Conservation (phyloP, 164 flowering plant species). For the Tetracentron sinense region DNA sequence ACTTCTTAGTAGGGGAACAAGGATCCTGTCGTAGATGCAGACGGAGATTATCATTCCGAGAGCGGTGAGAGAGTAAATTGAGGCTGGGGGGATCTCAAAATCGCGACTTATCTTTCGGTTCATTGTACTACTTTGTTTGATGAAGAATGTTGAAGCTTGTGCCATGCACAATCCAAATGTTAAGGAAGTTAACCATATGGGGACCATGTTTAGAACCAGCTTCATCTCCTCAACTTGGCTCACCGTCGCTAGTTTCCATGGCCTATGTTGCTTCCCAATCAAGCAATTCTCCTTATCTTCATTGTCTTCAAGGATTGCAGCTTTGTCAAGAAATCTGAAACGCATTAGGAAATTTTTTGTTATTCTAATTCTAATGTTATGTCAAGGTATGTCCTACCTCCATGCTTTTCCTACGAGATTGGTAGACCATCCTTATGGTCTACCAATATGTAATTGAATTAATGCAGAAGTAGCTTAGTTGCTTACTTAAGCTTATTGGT, state of each 20-base stretch:
- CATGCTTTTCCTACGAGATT: too few relatives aligned
- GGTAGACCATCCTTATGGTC: too few relatives aligned
- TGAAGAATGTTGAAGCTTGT: conserved; percentile 66
- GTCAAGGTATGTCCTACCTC: too few relatives aligned
- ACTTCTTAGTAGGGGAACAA: conserved; percentile 49
- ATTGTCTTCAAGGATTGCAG: conserved; percentile 54
- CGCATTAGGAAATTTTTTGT: not conserved
- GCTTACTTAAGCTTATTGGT: conserved; percentile 67
- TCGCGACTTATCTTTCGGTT: conserved; percentile 30
- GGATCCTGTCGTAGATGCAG: conserved; percentile 46
- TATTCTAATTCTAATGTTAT: too few relatives aligned
- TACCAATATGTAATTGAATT: too few relatives aligned
- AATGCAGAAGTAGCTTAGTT: too few relatives aligned
- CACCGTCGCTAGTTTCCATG: conserved; percentile 67
- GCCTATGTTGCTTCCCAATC: conserved; percentile 24
- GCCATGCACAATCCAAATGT: conserved; percentile 54
- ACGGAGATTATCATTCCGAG: conserved; percentile 43
- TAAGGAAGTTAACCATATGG: conserved; percentile 59
- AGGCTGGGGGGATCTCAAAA: conserved; percentile 63
- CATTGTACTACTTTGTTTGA: conserved; percentile 61
- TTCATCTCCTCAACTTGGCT: conserved; percentile 71
- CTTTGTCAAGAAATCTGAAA: conserved; percentile 82
- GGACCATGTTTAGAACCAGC: conserved; percentile 54
- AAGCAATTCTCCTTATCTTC: conserved; percentile 10
- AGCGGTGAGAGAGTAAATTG: conserved; percentile 41